Conservation (phyloP, 2,329 filamentous ascomycete species). For the Exophiala oligosperma region DNA sequence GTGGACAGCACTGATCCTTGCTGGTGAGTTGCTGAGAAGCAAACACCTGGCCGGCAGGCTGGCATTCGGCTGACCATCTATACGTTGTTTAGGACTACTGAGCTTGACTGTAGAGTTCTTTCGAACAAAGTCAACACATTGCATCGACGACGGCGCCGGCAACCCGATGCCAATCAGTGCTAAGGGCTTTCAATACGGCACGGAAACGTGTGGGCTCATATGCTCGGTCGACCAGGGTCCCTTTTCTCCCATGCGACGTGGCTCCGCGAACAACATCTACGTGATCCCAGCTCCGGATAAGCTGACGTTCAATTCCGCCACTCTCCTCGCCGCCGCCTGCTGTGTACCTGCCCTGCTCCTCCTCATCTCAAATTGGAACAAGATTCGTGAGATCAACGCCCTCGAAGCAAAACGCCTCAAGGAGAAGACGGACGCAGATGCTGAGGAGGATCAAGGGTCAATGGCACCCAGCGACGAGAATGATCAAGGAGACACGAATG, state of each 20-base stretch:
- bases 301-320: constrained; percentile 60
- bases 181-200: constrained; percentile 47
- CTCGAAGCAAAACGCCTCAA: constrained; percentile 44
- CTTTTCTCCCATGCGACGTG: constrained; percentile 55
- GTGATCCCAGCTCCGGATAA: constrained; percentile 59
- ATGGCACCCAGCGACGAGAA: no score
- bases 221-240: constrained; percentile 53
- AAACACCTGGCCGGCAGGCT: background rate
- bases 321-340: constrained; percentile 62
- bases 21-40: constrained; percentile 44
- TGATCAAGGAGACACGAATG: background rate
- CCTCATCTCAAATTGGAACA: constrained; percentile 62
- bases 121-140: constrained; percentile 49
- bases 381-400: constrained; percentile 62
- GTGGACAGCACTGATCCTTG: constrained; percentile 63
- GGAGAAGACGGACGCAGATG: background rate
- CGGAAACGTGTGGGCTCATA: constrained; percentile 46
- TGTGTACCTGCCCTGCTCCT: constrained; percentile 65
- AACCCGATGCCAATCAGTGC: constrained; percentile 38
- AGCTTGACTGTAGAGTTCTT: constrained; percentile 67
- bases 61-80: constrained; percentile 1
- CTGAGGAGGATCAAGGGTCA: background rate
- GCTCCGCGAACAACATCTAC: constrained; percentile 61
- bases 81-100: constrained; percentile 50
- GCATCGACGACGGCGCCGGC: constrained; percentile 43